These are phyloP conservation scores for Trichoderma lentiforme DNA, from an alignment of 2,329 filamentous ascomycete genomes.

Conservation along the genomic window DNA sequence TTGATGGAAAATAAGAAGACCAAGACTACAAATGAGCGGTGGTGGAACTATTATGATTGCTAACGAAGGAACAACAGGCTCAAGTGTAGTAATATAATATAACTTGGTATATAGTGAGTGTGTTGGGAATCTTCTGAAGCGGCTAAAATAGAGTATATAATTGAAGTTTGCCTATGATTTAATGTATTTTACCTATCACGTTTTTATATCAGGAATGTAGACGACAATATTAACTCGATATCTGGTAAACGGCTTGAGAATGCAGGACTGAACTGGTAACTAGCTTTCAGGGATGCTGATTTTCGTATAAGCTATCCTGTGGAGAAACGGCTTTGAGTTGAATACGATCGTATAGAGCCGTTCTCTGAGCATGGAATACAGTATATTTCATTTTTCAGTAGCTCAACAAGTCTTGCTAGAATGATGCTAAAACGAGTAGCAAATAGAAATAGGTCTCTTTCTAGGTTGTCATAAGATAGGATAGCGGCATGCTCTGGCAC, in stretches of 20 bases:
- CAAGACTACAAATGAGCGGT: neutral
- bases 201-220: neutral
- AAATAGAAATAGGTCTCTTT: neutral
- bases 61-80: neutral
- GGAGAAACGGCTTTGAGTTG: neutral
- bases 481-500: neutral
- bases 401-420: no score
- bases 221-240: neutral
- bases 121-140: neutral
- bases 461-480: neutral
- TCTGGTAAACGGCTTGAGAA: neutral
- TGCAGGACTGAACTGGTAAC: neutral
- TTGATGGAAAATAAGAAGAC: neutral
- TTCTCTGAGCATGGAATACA: no score
- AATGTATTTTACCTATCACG: neutral
- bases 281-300: neutral
- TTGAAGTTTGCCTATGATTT: fast-evolving
- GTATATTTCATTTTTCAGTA: no score
- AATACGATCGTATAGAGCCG: neutral
- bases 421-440: no score
- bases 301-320: neutral
- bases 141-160: neutral
- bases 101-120: neutral
- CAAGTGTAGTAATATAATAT: neutral
- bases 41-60: neutral